phyloP scores from a whole-genome alignment of 2,329 filamentous ascomycete species.

The Bimuria novae-zelandiae region DNA sequence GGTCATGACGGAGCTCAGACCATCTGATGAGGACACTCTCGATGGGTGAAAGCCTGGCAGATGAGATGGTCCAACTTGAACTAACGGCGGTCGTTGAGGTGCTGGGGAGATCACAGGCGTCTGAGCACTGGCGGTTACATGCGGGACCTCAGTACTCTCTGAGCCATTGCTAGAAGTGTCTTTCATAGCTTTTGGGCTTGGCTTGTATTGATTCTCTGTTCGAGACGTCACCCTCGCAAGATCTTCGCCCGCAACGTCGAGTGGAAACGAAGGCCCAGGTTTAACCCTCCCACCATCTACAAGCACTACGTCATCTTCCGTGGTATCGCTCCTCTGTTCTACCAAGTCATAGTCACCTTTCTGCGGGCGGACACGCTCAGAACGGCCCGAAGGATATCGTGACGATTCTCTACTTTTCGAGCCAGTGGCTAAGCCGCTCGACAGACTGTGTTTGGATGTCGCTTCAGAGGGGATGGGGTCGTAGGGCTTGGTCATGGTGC shows the following conservation, averaged over 20 bases:
- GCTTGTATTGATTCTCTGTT: conserved; percentile 29
- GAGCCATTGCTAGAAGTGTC: conserved; percentile 30
- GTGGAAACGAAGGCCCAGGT: conserved; percentile 25
- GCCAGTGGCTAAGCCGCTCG: conserved; percentile 20
- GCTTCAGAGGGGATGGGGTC: conserved; percentile 23
- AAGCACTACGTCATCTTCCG: conserved; percentile 35
- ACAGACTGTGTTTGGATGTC: conserved; percentile 14
- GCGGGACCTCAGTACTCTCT: conserved; percentile 27
- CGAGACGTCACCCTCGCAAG: conserved; percentile 28
- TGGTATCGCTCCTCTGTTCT: conserved; percentile 38
- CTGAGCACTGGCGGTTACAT: conserved; percentile 25
- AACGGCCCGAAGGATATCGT: conserved; percentile 24
- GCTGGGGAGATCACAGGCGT: conserved; percentile 32
- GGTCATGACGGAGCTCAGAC: conserved; percentile 45
- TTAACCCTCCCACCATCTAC: conserved; percentile 32
- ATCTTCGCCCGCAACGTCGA: conserved; percentile 30
- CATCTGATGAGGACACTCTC: conserved; percentile 52
- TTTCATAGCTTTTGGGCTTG: conserved; percentile 22
- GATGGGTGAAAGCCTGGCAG: conserved; percentile 55
- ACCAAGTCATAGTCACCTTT: conserved; percentile 30
- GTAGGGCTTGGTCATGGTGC: conserved; percentile 28
- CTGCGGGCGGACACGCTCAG: conserved; percentile 24
- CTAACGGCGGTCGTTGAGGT: conserved; percentile 46
- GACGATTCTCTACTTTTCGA: conserved; percentile 21
- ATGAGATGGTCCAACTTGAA: conserved; percentile 52